Base-by-base conservation (phyloP, 208 protist species). In the Leptomonas pyrrhocoris region DNA sequence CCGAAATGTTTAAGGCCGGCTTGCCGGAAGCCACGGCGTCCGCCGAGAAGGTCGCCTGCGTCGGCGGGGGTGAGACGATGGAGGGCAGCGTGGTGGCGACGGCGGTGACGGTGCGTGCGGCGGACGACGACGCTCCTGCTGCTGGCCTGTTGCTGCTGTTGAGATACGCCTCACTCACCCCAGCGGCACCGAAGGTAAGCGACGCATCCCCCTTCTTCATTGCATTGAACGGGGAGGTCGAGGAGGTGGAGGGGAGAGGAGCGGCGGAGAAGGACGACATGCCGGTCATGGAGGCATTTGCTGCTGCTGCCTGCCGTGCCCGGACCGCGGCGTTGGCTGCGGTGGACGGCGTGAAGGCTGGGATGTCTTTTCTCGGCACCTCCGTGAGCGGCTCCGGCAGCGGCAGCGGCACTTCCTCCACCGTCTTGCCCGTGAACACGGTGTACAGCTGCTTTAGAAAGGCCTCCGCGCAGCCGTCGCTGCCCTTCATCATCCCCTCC, bases 361-460 rank as follows among this genome's bases (percentile, higher is more conserved):
- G 55, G 19, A 77, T 57, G 6, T 77, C 59, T 65, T 67, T 68
- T 25, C 64, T 59, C 45, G 71, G 53, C 36, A 73, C 66, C 2
- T 53, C 69, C 0, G 62, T 55, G 9, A 90, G 72, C 38, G 85
- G 76, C 60, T 73, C 71, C 12, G 84, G 70, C 49, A 86, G 77
- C n/a, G 69, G 56, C 43, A 96, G 60, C 30, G 49, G 55, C 36
- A 54, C 28, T 7, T 45, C 57, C 27, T 77, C 72, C 16, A 70
- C 19, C 12, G 76, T 49, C 27, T 82, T 82, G 18, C 87, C 88
- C 2, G 92, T 97, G 2, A 97, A 62, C 6, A 90, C 54, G 6
- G 82, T 85, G 83, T 96, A 97, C 3, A 97, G 72, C 48, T 93
- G 86, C 31, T 69, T 66, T 0, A 97, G 27, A 49, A 97, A 88